These are phyloP conservation scores for Pleoardoris graminearum DNA, from an alignment of 2,329 filamentous ascomycete genomes.

Conservation along the genomic window DNA sequence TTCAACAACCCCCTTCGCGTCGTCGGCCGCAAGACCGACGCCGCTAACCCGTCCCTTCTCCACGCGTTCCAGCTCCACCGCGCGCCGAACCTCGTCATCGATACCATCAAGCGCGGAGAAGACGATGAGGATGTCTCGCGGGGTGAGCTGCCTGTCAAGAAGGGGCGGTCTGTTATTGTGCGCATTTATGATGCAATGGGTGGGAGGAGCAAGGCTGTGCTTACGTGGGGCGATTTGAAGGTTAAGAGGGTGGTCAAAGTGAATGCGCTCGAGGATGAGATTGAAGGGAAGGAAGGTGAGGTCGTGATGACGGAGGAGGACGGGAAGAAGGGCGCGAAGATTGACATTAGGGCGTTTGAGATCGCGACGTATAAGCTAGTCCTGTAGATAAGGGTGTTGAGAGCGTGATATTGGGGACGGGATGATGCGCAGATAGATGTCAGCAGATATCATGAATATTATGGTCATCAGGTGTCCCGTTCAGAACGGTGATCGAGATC, in stretches of 20 bases:
- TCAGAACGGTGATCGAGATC: too few species aligned
- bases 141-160: conserved; percentile 60
- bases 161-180: conserved; percentile 78
- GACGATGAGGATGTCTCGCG: conserved; percentile 59
- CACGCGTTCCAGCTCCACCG: conserved; percentile 70
- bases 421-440: too few species aligned
- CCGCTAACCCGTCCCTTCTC: conserved; percentile 39
- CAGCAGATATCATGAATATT: too few species aligned
- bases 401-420: too few species aligned
- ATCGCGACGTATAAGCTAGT: conserved; percentile 75
- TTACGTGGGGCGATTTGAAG: conserved; percentile 66
- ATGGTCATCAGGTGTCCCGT: too few species aligned
- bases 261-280: conserved; percentile 87
- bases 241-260: conserved; percentile 80
- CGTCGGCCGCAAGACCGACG: conserved; percentile 38
- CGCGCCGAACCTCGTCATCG: conserved; percentile 70
- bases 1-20: conserved; percentile 82
- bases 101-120: conserved; percentile 84
- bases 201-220: conserved; percentile 72
- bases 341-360: conserved; percentile 75
- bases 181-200: conserved; percentile 88
- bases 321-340: conserved; percentile 56
- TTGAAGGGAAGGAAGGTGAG: conserved; percentile 52
- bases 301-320: conserved; percentile 53
- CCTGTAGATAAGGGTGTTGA: too few species aligned